Evolutionary conservation across 1,284 basidiomycete species (phyloP).

Genomic region (Rhizopogon hawkerae): DNA sequence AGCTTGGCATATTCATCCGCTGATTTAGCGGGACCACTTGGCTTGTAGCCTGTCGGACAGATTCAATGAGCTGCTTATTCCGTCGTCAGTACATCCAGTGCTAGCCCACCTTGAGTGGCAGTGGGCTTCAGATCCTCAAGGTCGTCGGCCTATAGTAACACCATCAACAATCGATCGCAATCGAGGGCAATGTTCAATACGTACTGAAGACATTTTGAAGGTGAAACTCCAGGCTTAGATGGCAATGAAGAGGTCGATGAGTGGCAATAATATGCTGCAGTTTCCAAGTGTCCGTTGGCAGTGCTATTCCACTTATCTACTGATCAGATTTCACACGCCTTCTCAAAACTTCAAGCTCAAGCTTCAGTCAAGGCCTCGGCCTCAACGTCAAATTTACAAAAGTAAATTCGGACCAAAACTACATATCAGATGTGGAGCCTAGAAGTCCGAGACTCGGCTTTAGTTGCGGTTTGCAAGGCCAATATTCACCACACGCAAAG

Average conservation of each 20-base stretch:
- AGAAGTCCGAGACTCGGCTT: background rate
- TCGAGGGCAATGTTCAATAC: slow-evolving; percentile 13
- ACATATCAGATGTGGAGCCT: background rate
- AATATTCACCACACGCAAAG: background rate
- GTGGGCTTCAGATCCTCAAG: slow-evolving; percentile 58
- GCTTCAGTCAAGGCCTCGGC: too few relatives aligned
- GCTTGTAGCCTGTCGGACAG: slow-evolving; percentile 58
- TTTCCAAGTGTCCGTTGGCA: slow-evolving; percentile 1
- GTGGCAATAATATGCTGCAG: slow-evolving; percentile 4
- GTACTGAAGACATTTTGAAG: slow-evolving; percentile 36
- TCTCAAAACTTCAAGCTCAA: background rate
- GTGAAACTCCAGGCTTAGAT: slow-evolving; percentile 11
- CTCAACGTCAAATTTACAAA: too few relatives aligned
- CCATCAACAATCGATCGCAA: background rate
- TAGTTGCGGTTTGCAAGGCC: background rate
- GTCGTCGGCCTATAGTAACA: slow-evolving; percentile 44
- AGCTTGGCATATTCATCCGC: slow-evolving; percentile 67
- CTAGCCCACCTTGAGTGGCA: slow-evolving; percentile 49
- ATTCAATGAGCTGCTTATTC: background rate
- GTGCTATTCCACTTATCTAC: slow-evolving; percentile 18
- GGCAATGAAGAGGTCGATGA: slow-evolving; percentile 14
- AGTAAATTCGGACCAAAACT: background rate
- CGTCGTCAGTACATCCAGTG: background rate
- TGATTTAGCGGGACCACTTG: slow-evolving; percentile 46
- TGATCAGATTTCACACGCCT: slow-evolving; percentile 25